Conservation (phyloP, 2,329 filamentous ascomycete species). For the Sporothrix humicola region DNA sequence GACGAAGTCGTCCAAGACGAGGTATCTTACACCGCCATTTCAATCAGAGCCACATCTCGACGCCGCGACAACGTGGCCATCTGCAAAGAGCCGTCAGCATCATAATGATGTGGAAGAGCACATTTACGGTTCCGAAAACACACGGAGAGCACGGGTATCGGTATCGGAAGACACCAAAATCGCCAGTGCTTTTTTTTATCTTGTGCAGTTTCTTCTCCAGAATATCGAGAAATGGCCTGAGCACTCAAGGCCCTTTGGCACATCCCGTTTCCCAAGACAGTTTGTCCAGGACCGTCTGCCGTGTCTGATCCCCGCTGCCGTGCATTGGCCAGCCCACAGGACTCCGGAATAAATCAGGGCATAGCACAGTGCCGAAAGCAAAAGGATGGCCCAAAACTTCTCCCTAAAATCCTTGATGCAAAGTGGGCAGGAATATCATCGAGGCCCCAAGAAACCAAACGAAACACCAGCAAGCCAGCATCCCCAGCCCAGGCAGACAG, state of each 20-base stretch:
- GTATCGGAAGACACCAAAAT: neutral
- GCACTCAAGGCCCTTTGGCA: neutral
- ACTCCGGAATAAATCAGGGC: neutral
- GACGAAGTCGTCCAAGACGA: neutral
- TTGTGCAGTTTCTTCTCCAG: neutral
- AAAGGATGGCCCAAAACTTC: neutral
- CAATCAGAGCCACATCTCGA: neutral
- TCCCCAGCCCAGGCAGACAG: neutral
- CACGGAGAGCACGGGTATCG: neutral
- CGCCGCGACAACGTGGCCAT: constrained; percentile 12
- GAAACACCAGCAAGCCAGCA: neutral
- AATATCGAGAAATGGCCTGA: neutral
- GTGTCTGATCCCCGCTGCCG: constrained; percentile 28
- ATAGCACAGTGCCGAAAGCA: neutral
- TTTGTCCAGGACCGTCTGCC: constrained; percentile 18
- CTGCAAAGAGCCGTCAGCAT: neutral
- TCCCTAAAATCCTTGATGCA: neutral
- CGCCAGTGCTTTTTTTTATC: neutral
- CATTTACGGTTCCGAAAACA: neutral
- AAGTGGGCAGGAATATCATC: neutral
- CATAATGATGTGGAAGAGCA: no score
- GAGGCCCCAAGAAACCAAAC: neutral
- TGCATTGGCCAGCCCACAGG: constrained; percentile 17
- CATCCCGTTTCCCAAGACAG: constrained; percentile 7
- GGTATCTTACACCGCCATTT: constrained; percentile 22